Evolutionary conservation across 2,329 filamentous ascomycete genomes (phyloP).

Genomic region (Colletotrichum gigasporum): DNA sequence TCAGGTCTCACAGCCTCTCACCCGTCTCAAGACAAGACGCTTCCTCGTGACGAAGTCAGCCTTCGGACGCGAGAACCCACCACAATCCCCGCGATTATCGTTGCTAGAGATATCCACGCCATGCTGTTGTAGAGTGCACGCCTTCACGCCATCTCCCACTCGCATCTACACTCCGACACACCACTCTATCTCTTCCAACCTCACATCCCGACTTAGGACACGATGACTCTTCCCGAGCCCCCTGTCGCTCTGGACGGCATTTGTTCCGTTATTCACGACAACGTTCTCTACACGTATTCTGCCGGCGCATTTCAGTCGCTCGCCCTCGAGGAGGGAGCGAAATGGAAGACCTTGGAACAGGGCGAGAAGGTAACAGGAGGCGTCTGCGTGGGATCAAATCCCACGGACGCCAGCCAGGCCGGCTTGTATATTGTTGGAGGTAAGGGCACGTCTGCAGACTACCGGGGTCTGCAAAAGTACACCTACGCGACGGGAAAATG

Average conservation of each 20-base stretch:
- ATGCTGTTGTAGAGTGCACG: slow-evolving; percentile 26
- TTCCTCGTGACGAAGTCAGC: background rate
- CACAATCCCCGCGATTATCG: background rate
- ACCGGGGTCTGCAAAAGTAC: slow-evolving; percentile 79
- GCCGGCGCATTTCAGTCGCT: slow-evolving; percentile 79
- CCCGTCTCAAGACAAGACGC: background rate
- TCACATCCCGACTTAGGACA: background rate
- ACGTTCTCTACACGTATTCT: slow-evolving; percentile 87
- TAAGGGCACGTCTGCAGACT: slow-evolving; percentile 59
- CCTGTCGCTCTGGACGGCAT: slow-evolving; percentile 75
- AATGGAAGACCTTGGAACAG: slow-evolving; percentile 74
- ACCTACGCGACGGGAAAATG: slow-evolving; percentile 64
- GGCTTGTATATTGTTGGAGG: slow-evolving; percentile 87
- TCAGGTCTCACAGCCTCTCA: background rate
- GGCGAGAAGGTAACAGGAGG: slow-evolving; percentile 79
- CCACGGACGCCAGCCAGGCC: slow-evolving; percentile 65
- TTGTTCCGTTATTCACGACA: slow-evolving; percentile 83
- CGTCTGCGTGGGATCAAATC: slow-evolving; percentile 77
- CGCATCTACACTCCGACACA: background rate
- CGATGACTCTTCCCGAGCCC: slow-evolving; percentile 79
- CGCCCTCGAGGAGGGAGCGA: slow-evolving; percentile 70
- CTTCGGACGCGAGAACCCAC: background rate
- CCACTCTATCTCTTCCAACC: background rate
- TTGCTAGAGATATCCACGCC: background rate
- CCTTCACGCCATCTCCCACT: background rate